These are phyloP conservation scores for Podospora didyma DNA, from an alignment of 495 filamentous ascomycete species.

Conservation along the genomic window DNA sequence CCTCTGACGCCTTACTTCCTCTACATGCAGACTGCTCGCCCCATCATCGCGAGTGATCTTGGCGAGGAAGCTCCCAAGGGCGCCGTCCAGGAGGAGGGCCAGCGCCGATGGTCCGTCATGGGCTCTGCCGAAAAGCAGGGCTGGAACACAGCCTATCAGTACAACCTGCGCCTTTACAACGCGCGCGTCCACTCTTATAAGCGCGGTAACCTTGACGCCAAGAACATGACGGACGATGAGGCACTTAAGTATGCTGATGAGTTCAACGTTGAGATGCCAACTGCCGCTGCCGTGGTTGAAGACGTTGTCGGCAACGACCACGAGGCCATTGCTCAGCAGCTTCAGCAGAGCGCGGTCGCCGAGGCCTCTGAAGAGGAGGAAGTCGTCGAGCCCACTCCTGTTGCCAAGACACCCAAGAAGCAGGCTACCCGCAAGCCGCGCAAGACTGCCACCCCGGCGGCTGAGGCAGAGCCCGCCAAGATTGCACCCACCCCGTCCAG, in stretches of 20 bases:
- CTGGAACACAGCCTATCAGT: constrained; percentile 70
- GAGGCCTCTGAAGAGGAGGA: constrained; percentile 42
- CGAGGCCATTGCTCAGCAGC: constrained; percentile 53
- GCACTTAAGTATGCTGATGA: constrained; percentile 54
- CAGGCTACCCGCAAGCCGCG: constrained; percentile 39
- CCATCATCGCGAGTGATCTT: constrained; percentile 71
- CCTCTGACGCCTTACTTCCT: constrained; percentile 92
- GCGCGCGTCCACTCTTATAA: constrained; percentile 71
- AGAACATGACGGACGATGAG: constrained; percentile 57
- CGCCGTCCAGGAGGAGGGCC: constrained; percentile 78
- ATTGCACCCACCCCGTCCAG: constrained; percentile 46
- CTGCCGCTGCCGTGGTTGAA: constrained; percentile 40
- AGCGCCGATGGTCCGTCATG: constrained; percentile 77
- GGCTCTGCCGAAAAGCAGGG: constrained; percentile 63
- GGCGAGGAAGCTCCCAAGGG: constrained; percentile 65
- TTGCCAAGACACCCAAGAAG: constrained; percentile 50
- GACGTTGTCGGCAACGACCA: constrained; percentile 55
- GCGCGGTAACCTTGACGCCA: constrained; percentile 57
- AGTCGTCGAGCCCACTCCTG: constrained; percentile 15
- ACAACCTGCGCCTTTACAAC: constrained; percentile 73
- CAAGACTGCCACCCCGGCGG: constrained; percentile 45
- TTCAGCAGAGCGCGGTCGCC: constrained; percentile 42
- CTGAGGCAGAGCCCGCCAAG: constrained; percentile 51
- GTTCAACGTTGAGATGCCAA: constrained; percentile 41
- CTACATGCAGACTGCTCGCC: constrained; percentile 79